Evolutionary conservation across 176 grass and related monocot genomes (phyloP), one percentile per base, ranked within the genome.

Genomic region (Urochloa ruziziensis): DNA sequence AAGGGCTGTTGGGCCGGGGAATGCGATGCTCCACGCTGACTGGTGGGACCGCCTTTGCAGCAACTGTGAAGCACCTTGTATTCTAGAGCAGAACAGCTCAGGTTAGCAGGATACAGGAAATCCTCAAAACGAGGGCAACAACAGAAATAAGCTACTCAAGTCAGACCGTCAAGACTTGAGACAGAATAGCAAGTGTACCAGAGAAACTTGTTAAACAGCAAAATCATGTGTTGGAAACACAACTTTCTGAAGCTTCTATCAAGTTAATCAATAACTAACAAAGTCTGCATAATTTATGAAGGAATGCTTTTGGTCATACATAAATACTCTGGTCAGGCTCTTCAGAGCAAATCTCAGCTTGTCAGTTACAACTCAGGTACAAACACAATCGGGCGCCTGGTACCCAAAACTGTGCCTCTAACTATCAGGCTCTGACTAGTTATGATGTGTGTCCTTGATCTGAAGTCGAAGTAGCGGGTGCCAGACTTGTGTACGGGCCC

Each of bases 241-340:
- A n/a, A 51, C 25, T n/a, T 82, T 59, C 9, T 42, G 49, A 53
- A 53, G 25, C 59, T 60, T 75, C 60, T 66, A 35, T 59, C 30
- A 4, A 33, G 33, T 72, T 49, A 43, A 73, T 82, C 30, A 59
- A 69, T 62, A 74, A 40, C 49, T 59, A 75, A 70, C 40, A 85
- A 51, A 33, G 66, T 86, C 66, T 44, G 43, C 67, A 80, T 61
- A 73, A 68, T n/a, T 83, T 78, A 79, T 60, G 40, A 53, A 42
- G 46, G n/a, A 82, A 61, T 25, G 18, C 15, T 61, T 73, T 6
- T 39, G 24, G 32, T 70, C 27, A 32, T 58, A 76, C 70, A 81
- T 74, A 81, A 69, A 81, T 43, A 85, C 58, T 81, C 67, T 60
- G 34, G 62, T 77, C 48, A 81, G 87, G 62, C 16, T 75, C 69